phyloP scores from a whole-genome alignment of 768 basidiomycete species.

The Saitozyma podzolica region DNA sequence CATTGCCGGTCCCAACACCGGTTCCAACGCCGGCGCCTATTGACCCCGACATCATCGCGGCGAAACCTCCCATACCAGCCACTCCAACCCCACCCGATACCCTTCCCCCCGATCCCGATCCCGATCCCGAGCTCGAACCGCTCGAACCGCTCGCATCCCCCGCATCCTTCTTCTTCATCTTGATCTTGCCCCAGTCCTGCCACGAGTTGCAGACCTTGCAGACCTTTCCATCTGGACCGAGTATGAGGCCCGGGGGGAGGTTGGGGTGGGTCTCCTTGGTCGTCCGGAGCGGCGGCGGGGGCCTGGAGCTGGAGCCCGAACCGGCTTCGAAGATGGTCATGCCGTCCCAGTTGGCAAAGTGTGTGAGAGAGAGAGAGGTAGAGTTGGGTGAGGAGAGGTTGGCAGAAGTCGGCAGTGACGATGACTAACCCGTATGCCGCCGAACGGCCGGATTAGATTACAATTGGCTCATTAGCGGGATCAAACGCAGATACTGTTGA shows the following conservation, averaged over 20 bases:
- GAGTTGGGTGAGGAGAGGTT: too few species aligned
- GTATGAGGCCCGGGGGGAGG: slow-evolving; percentile 76
- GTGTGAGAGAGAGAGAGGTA: too few species aligned
- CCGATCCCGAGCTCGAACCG: slow-evolving; percentile 59
- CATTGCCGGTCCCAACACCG: slow-evolving; percentile 4
- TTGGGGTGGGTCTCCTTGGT: slow-evolving; percentile 48
- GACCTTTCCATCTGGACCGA: slow-evolving; percentile 91
- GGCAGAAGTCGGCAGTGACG: too few species aligned
- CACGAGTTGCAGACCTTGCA: slow-evolving; percentile 74
- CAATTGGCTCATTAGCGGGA: too few species aligned
- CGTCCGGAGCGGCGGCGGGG: slow-evolving; percentile 17
- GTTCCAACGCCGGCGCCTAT: neutral
- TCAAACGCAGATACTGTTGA: too few species aligned
- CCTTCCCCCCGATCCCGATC: slow-evolving; percentile 66
- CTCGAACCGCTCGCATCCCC: slow-evolving; percentile 7
- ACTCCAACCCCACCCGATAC: slow-evolving; percentile 9
- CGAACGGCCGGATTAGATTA: too few species aligned
- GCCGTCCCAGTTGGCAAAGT: too few species aligned
- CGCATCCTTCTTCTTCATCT: slow-evolving; percentile 28
- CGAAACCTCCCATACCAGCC: slow-evolving; percentile 29
- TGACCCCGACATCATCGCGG: slow-evolving; percentile 39
- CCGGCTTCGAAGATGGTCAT: too few species aligned
- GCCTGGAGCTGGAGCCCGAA: too few species aligned
- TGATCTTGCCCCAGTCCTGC: slow-evolving; percentile 39
- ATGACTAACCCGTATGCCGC: too few species aligned